Conservation (phyloP, 2,329 filamentous ascomycete genomes). For the Didymellaceae sp. region DNA sequence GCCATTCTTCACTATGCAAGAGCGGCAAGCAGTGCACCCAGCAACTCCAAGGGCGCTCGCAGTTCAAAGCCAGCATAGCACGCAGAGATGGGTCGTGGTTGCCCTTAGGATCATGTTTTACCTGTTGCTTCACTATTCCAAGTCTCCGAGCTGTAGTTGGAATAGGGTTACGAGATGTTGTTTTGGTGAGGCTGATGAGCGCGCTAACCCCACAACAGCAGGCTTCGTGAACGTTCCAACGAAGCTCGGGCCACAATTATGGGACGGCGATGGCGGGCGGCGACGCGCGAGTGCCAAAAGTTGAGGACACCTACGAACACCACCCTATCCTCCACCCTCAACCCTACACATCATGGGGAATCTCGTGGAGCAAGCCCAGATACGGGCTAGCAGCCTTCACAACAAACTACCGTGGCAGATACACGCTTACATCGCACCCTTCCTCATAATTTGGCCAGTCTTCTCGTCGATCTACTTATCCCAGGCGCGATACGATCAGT, state of each 20-base stretch:
- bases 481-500: slow-evolving; percentile 81
- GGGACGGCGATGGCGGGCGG: slow-evolving; percentile 15
- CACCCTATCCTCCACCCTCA: not conserved
- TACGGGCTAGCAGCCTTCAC: slow-evolving; percentile 85
- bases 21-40: too few species aligned
- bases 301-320: slow-evolving; percentile 13
- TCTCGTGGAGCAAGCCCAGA: slow-evolving; percentile 83
- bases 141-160: too few species aligned
- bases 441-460: slow-evolving; percentile 86
- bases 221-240: slow-evolving; percentile 16
- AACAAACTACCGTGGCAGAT: slow-evolving; percentile 81
- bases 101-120: too few species aligned
- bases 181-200: too few species aligned
- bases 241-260: not conserved
- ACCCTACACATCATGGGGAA: slow-evolving; percentile 35
- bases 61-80: too few species aligned
- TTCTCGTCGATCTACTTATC: slow-evolving; percentile 90
- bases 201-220: slow-evolving; percentile 5
- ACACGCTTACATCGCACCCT: slow-evolving; percentile 93
- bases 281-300: slow-evolving; percentile 24
- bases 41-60: too few species aligned
- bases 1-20: too few species aligned
- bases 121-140: too few species aligned
- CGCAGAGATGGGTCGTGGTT: too few species aligned
- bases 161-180: too few species aligned